Evolutionary conservation across 805 yeast species (phyloP).

Genomic region (Monosporozyma siamensis): DNA sequence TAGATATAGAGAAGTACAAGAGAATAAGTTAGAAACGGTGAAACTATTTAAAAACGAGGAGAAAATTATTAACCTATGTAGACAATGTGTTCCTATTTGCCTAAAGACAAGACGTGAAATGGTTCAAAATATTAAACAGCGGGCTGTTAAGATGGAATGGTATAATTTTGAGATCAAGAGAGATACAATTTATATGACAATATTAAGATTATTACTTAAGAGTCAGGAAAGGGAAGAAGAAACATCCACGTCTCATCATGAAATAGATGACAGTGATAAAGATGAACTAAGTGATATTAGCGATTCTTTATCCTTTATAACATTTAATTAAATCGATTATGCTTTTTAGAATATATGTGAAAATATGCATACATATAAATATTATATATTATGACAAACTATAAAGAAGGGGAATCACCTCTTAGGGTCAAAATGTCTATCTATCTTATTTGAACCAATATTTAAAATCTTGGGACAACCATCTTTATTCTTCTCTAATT

Average conservation of each 20-base stretch:
- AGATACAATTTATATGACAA: slow-evolving; percentile 31
- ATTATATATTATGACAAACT: not conserved
- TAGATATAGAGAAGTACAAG: slow-evolving; percentile 30
- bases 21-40: slow-evolving; percentile 29
- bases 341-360: not conserved
- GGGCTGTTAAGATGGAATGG: slow-evolving; percentile 49
- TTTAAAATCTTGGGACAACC: slow-evolving; percentile 86
- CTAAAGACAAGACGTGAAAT: slow-evolving; percentile 44
- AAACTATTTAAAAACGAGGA: slow-evolving; percentile 33
- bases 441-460: slow-evolving; percentile 68
- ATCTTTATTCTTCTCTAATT: slow-evolving; percentile 70
- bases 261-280: not conserved
- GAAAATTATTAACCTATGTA: slow-evolving; percentile 32
- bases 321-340: not conserved
- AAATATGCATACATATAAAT: not conserved
- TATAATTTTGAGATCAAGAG: slow-evolving; percentile 45
- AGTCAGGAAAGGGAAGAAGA: not conserved
- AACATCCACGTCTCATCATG: not conserved
- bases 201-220: not conserved
- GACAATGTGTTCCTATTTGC: slow-evolving; percentile 45
- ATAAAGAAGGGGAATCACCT: not conserved
- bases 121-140: slow-evolving; percentile 35
- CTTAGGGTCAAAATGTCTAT: slow-evolving; percentile 37
- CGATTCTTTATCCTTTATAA: slow-evolving; percentile 3
- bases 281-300: not conserved